Evolutionary conservation across 139 green algal species (phyloP).

Genomic region (Coelastrella sp.): DNA sequence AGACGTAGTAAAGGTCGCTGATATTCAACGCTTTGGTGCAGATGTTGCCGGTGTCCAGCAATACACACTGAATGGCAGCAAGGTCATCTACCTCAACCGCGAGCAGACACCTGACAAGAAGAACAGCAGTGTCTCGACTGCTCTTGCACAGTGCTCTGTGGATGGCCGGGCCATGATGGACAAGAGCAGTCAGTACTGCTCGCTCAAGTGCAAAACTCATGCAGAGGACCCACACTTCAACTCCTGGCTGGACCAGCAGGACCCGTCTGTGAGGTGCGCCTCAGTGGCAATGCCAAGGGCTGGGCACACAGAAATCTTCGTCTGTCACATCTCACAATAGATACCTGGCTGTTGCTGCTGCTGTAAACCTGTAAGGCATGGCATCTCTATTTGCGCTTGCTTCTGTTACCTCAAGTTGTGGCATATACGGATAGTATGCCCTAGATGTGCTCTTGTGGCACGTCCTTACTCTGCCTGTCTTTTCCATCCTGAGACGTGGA

Average conservation of each 20-base stretch:
- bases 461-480: not conserved
- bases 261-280: conserved; percentile 20
- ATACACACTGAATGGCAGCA: conserved; percentile 51
- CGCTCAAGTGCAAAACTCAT: conserved; percentile 40
- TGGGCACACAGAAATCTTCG: too few relatives aligned
- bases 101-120: conserved; percentile 37
- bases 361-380: too few relatives aligned
- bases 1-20: conserved; percentile 48
- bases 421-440: too few relatives aligned
- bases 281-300: not conserved
- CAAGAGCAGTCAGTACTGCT: conserved; percentile 47
- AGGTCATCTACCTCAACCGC: conserved; percentile 51
- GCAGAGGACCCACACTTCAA: conserved; percentile 43
- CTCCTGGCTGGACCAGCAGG: conserved; percentile 40
- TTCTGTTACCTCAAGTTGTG: too few relatives aligned
- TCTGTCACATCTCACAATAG: not conserved
- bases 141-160: conserved; percentile 39
- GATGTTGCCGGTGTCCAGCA: conserved; percentile 48
- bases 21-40: conserved; percentile 38
- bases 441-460: too few relatives aligned
- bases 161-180: conserved; percentile 53
- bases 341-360: too few relatives aligned
- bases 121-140: not conserved
- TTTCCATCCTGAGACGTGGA: not conserved
- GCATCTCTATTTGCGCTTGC: too few relatives aligned